Evolutionary conservation across 2,329 filamentous ascomycete species (phyloP).

Genomic region (Aureobasidium sp.): DNA sequence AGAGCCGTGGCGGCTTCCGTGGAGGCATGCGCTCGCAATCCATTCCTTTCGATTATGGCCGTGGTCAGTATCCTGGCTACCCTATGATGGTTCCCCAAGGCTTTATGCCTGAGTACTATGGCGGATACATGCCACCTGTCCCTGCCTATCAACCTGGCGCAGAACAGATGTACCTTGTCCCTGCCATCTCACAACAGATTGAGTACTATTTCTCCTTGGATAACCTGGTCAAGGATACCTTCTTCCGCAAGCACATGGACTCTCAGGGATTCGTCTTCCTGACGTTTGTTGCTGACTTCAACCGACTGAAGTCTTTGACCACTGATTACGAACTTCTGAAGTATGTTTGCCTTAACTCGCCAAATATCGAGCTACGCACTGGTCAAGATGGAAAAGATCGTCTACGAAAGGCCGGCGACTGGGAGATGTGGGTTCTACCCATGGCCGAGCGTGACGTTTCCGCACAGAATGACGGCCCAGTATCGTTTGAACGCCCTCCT

Average conservation of each 20-base stretch:
- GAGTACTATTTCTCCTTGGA: conserved; percentile 98
- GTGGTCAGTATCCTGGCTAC: conserved; percentile 24
- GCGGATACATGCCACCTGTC: conserved; percentile 49
- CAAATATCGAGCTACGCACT: conserved; percentile 63
- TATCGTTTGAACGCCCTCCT: conserved; percentile 34
- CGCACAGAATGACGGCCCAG: conserved; percentile 66
- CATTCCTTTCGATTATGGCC: conserved; percentile 49
- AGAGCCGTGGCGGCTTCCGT: conserved; percentile 38
- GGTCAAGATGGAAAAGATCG: conserved; percentile 73
- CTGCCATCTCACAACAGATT: conserved; percentile 51
- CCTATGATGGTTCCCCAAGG: conserved; percentile 14
- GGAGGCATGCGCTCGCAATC: conserved; percentile 52
- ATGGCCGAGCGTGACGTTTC: conserved; percentile 62
- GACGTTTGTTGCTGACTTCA: conserved; percentile 73
- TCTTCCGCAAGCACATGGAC: conserved; percentile 85
- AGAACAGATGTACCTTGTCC: conserved; percentile 48
- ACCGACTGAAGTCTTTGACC: conserved; percentile 67
- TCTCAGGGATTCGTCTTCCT: conserved; percentile 85
- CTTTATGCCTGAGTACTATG: conserved; percentile 39
- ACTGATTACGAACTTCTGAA: conserved; percentile 67
- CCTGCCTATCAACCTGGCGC: conserved; percentile 51
- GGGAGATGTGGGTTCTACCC: conserved; percentile 71
- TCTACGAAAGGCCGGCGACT: conserved; percentile 64
- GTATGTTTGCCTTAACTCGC: conserved; percentile 63
- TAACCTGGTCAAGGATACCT: conserved; percentile 90